A percentile compares a stretch with the other conserved stretches of the same genome.
phyloP scores from a whole-genome alignment of 2,329 filamentous ascomycete genomes.

The Diaporthe caulivora region DNA sequence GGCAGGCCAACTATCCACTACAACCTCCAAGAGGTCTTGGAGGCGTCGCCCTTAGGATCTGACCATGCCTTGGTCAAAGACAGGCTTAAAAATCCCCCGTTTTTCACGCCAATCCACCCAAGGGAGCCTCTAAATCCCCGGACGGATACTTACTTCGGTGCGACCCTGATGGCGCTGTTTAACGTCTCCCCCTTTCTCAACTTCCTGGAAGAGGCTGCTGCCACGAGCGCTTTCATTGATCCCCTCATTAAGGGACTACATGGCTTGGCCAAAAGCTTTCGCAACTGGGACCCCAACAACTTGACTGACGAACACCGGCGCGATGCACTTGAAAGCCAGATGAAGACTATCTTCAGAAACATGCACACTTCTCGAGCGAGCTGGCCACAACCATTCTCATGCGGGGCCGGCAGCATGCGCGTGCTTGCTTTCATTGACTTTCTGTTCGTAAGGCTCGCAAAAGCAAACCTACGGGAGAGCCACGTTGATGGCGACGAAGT shows the following conservation, averaged over 20 bases:
- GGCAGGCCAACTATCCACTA: not conserved
- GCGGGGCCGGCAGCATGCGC: not conserved
- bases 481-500: not conserved
- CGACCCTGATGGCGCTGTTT: slow-evolving; percentile 17
- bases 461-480: not conserved
- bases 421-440: not conserved
- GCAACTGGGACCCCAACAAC: rapidly evolving
- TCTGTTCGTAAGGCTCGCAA: not conserved
- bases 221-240: not conserved
- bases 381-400: not conserved
- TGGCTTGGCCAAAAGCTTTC: not conserved
- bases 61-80: not conserved
- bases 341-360: not conserved
- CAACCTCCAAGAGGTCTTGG: not conserved
- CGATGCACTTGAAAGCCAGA: not conserved
- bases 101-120: not conserved
- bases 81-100: not conserved
- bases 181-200: slow-evolving; percentile 3
- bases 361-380: not conserved
- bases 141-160: not conserved
- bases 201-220: not conserved
- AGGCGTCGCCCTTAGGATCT: not conserved
- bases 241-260: not conserved
- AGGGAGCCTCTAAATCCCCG: not conserved
- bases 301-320: not conserved